Base-by-base conservation (phyloP, 2,329 filamentous ascomycete genomes). In the Ascochyta koolunga region DNA sequence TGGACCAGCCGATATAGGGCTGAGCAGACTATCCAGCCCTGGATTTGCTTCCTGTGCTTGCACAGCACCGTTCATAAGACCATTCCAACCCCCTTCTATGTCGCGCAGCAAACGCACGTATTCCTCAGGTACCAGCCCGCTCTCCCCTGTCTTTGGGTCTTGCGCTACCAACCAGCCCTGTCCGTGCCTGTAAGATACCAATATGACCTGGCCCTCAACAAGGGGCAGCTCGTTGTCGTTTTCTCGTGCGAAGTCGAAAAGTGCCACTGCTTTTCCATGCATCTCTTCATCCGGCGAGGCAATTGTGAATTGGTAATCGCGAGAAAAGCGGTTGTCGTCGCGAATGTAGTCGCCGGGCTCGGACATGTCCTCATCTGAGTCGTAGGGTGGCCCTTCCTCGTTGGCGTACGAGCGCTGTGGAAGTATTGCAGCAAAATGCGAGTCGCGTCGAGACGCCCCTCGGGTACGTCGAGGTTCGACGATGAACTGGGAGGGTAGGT, bases 91-190 rank as follows among this genome's bases (percentile, higher is more conserved):
- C 18, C 93, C 93, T 73, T 97, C 92, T 50, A 98, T 97, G 68
- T 98, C 92, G 41, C 92, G 87, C 56, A 99, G 82, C 39, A 99
- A 80, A 15, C 95, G 87, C 36, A 99, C 95, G 71, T 98, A 99
- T 75, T 96, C 93, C 76, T 99, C 95, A 0, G 95, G 95, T 1
- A 99, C 95, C 31, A 99, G 82, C 1, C 95, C 95, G 68, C 91
- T 96, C 77, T 99, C 95, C 2, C 85, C 91, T 0, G 92, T 97
- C 74, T 91, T 93, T 11, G 93, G 93, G 69, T 99, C 95, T 77
- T 97, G 91, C 4, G 95, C 95, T 21, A 99, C 95, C 45, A 99
- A 82, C 95, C 95, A 99, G 50, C 95, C 95, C 76, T 98, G 92
- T 15, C 93, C 93, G 71, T 98, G 93, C 37, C 95, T 85, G 74